Conservation (phyloP, 2,329 filamentous ascomycete genomes). For the Stemphylium vesicarium region DNA sequence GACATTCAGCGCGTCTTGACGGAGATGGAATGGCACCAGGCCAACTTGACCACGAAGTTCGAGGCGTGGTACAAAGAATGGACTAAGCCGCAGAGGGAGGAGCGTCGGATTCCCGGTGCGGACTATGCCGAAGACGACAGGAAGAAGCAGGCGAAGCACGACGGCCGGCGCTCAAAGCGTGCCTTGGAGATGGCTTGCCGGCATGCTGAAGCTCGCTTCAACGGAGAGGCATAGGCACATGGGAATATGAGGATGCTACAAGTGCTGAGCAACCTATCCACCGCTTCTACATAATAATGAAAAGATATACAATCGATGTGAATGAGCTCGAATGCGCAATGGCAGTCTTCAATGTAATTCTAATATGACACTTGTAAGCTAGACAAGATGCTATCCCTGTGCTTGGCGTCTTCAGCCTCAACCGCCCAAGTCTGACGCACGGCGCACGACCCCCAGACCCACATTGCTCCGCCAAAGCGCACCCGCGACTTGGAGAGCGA, state of each 20-base stretch:
- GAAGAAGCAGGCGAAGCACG: conserved; percentile 16
- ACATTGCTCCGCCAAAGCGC: conserved; percentile 26
- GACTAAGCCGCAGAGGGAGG: conserved; percentile 12
- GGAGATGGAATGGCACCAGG: conserved; percentile 15
- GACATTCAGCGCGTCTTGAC: conserved; percentile 13
- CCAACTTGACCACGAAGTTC: conserved; percentile 5
- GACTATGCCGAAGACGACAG: conserved; percentile 7
- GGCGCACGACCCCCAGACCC: conserved; percentile 30
- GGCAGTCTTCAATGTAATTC: background rate
- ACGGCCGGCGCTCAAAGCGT: conserved; percentile 18
- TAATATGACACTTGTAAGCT: background rate
- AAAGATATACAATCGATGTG: background rate
- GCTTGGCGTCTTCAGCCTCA: conserved; percentile 21
- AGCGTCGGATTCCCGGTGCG: conserved; percentile 3
- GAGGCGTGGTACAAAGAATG: conserved; percentile 20
- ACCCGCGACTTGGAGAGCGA: conserved; percentile 13
- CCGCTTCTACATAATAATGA: background rate
- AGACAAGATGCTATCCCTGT: background rate
- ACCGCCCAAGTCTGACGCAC: conserved; percentile 10
- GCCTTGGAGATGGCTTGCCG: conserved; percentile 17
- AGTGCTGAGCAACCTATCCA: background rate
- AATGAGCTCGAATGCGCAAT: background rate
- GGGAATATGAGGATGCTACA: background rate
- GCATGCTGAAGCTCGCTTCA: background rate
- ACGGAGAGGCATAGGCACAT: background rate